These are phyloP conservation scores for Aspergillus caelatus DNA, from an alignment of 2,329 filamentous ascomycete species.

Conservation along the genomic window DNA sequence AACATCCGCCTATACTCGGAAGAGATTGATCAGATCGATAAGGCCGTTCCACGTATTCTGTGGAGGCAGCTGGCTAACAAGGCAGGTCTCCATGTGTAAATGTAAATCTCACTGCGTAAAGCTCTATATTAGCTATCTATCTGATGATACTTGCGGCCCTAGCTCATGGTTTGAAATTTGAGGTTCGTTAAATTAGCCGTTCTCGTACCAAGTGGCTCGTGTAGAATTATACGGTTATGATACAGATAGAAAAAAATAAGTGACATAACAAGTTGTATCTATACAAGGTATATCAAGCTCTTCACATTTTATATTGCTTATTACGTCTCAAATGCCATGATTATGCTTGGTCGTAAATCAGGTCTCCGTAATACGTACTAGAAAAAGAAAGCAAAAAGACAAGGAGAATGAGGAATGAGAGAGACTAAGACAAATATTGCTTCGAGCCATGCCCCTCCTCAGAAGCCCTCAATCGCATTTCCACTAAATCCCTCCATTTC, in stretches of 20 bases:
- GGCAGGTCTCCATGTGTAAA: neutral
- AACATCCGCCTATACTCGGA: neutral
- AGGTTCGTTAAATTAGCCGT: too few species aligned
- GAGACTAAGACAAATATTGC: neutral
- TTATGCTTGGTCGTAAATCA: neutral
- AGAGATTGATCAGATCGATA: neutral
- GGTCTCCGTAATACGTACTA: neutral
- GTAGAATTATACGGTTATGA: neutral
- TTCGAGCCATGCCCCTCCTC: conserved; percentile 1
- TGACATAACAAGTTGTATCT: too few species aligned
- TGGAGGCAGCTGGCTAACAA: neutral
- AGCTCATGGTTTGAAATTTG: too few species aligned
- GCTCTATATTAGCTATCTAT: neutral
- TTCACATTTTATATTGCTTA: neutral
- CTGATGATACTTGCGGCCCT: neutral
- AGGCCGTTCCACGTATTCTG: neutral
- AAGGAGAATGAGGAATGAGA: neutral
- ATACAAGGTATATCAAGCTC: neutral
- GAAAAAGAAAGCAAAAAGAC: neutral
- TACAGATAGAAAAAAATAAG: neutral
- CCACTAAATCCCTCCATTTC: conserved; percentile 4
- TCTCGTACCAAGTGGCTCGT: too few species aligned
- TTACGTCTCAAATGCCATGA: neutral
- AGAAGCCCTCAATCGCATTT: conserved; percentile 7
- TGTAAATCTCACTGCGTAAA: neutral